Evolutionary conservation across 192 early-diverging fungal genomes (phyloP).

Genomic region (Allomyces javanicus): DNA sequence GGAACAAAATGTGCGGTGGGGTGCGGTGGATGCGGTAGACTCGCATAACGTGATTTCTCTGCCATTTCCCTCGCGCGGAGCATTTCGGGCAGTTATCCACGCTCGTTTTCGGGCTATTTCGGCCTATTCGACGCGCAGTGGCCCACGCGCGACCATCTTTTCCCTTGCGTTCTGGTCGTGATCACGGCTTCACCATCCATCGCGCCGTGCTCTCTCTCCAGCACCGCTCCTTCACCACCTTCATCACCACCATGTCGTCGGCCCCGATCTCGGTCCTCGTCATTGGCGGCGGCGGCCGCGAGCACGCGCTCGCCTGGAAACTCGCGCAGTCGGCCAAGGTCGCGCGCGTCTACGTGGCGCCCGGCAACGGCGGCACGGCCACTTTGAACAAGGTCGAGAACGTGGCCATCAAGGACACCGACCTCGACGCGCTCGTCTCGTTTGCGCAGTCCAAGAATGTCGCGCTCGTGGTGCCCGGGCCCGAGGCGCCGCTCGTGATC

Average conservation of each 20-base stretch:
- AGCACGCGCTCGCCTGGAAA: slow-evolving; percentile 87
- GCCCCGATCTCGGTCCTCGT: slow-evolving; percentile 50
- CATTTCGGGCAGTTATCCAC: too few relatives aligned
- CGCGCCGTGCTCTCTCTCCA: too few relatives aligned
- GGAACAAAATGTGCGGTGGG: too few relatives aligned
- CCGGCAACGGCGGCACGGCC: slow-evolving; percentile 88
- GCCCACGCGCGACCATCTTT: too few relatives aligned
- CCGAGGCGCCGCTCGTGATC: slow-evolving; percentile 91
- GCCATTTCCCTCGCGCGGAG: too few relatives aligned
- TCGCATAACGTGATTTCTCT: too few relatives aligned
- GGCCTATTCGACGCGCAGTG: too few relatives aligned
- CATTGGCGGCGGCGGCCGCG: slow-evolving; percentile 86
- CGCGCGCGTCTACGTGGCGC: slow-evolving; percentile 70
- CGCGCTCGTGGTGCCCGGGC: slow-evolving; percentile 74
- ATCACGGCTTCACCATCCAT: too few relatives aligned
- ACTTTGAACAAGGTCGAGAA: slow-evolving; percentile 59
- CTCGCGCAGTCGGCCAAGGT: slow-evolving; percentile 60
- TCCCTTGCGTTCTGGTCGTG: too few relatives aligned
- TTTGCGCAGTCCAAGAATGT: slow-evolving; percentile 65
- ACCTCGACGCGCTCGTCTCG: slow-evolving; percentile 52
- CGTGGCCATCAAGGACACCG: slow-evolving; percentile 45
- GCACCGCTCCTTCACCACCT: too few relatives aligned
- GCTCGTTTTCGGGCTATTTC: too few relatives aligned
- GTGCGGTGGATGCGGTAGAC: too few relatives aligned
- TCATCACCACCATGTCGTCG: neutral